Evolutionary conservation across 176 grass and related monocot species (phyloP).

Genomic region (Paspalum notatum): DNA sequence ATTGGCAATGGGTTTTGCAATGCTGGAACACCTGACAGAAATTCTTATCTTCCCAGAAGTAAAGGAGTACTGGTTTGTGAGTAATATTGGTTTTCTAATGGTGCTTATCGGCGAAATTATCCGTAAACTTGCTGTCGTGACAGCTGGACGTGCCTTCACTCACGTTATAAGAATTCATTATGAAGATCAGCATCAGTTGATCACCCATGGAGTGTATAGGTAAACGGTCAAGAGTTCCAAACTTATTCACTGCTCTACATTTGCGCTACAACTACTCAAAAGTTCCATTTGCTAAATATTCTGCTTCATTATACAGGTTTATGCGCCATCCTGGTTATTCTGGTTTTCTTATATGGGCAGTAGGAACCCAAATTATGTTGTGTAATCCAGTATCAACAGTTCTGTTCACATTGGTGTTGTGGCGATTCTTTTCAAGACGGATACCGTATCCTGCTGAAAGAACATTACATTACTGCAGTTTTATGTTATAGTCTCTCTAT

Average conservation of each 20-base stretch:
- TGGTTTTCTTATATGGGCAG: conserved; percentile 87
- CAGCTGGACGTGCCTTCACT: conserved; percentile 77
- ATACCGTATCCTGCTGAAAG: conserved; percentile 84
- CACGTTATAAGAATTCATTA: conserved; percentile 74
- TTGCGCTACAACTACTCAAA: not conserved
- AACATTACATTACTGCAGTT: not conserved
- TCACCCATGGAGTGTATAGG: conserved; percentile 95
- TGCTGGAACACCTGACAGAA: conserved; percentile 86
- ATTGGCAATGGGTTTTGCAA: conserved; percentile 77
- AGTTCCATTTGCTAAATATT: conserved; percentile 23
- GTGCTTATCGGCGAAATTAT: conserved; percentile 80
- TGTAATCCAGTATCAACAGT: conserved; percentile 81
- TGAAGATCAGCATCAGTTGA: conserved; percentile 74
- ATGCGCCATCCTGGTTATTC: conserved; percentile 92
- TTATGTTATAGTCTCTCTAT: not conserved
- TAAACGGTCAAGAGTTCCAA: conserved; percentile 25
- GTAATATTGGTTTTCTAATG: conserved; percentile 76
- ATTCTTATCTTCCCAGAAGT: conserved; percentile 61
- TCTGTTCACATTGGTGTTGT: conserved; percentile 62
- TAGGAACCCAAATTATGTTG: conserved; percentile 94
- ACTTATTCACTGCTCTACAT: not conserved
- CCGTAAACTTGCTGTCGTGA: conserved; percentile 78
- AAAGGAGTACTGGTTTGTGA: conserved; percentile 77
- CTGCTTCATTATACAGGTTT: conserved; percentile 57
- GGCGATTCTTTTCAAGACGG: conserved; percentile 77